These are phyloP conservation scores for Dysphania ambrosioides DNA, from an alignment of 148 eudicot species.

Conservation along the genomic window DNA sequence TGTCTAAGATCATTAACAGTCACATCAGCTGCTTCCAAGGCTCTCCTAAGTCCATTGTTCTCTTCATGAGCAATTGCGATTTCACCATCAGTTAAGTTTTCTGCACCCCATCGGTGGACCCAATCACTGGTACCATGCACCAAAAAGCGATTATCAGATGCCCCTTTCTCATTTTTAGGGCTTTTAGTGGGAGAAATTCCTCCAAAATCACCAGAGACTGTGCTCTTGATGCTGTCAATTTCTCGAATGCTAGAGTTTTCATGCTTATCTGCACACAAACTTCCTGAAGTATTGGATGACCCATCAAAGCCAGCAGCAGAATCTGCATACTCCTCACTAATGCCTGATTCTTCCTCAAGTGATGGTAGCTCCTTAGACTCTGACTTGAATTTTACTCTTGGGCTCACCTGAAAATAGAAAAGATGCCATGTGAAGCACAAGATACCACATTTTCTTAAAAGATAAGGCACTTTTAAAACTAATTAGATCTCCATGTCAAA, in stretches of 20 bases:
- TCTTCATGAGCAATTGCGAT: constrained; percentile 60
- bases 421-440: constrained; percentile 5
- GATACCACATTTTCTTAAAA: background rate
- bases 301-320: constrained; percentile 63
- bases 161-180: constrained; percentile 40
- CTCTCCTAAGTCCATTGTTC: constrained; percentile 54
- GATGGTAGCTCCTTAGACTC: constrained; percentile 67
- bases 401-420: constrained; percentile 40
- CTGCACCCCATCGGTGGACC: constrained; percentile 50
- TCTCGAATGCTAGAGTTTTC: constrained; percentile 59
- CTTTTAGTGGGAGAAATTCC: constrained; percentile 43
- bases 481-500: background rate
- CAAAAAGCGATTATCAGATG: constrained; percentile 37
- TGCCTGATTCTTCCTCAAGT: constrained; percentile 60
- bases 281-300: constrained; percentile 75
- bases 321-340: constrained; percentile 57
- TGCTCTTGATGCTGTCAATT: constrained; percentile 69
- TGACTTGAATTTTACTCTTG: constrained; percentile 50
- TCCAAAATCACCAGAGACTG: constrained; percentile 44
- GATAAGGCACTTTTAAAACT: background rate
- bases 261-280: constrained; percentile 71
- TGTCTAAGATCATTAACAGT: constrained; percentile 60
- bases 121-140: constrained; percentile 47
- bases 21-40: constrained; percentile 68
- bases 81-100: constrained; percentile 52